Evolutionary conservation across 2,329 filamentous ascomycete species (phyloP), one percentile per base, ranked within the genome.

Genomic region (Bipolaris zeicola): DNA sequence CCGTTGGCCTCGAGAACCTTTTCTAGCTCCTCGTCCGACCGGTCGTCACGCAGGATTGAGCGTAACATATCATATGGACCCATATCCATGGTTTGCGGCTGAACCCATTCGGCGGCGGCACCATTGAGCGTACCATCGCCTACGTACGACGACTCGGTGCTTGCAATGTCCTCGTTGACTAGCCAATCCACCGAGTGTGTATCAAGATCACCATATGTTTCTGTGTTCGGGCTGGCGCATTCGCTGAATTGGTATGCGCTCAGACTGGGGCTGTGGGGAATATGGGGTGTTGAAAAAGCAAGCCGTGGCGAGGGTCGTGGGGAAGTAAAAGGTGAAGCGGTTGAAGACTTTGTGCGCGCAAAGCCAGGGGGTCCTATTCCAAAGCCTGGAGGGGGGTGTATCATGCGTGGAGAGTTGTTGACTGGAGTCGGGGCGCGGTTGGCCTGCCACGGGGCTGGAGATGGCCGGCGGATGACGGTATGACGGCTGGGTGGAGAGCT

Each of bases 131-230:
- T 87, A 63, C 88, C 92, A 14, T 89, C 82, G 8, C 85, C 86
- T 34, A 86, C 83, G 38, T 85, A 77, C 22, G 88, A 90, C 22
- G 92, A 96, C 22, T 92, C 85, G 66, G 89, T 93, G 68, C 89
- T 90, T 51, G 86, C 87, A 68, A 91, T 89, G 75, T 96, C 93
- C 73, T 95, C 95, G 65, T 85, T 88, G 50, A 97, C 91, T 43
- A 98, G 84, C 95, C 94, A 98, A 77, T 98, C 94, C 50, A 99
- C 92, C 67, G 95, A 96, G 75, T 98, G 94, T 61, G 89, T 91
- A 65, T 94, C 93, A 71, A 92, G 89, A 68, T 98, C 92, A 54
- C 92, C 92, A 72, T 96, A 94, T 58, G 91, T 90, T 70, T 98
- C 93, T 42, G 89, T 88, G 16, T 90, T 87, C 6, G 91, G 89